Evolutionary conservation across 2,329 filamentous ascomycete genomes (phyloP), one percentile per base, ranked within the genome.

Genomic region (Trematosphaeria pertusa): DNA sequence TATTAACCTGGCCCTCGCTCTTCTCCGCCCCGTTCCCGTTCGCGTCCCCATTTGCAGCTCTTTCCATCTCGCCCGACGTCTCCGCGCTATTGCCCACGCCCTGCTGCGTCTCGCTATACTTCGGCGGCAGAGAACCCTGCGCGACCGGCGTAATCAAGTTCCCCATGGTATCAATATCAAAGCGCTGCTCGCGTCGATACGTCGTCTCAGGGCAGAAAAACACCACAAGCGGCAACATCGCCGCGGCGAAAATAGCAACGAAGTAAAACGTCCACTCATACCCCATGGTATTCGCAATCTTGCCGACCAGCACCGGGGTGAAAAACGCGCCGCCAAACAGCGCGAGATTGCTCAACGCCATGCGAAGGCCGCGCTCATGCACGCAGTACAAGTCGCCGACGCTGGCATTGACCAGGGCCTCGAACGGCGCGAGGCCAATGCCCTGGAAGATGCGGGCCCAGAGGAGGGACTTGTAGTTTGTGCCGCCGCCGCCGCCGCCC

Each of bases 361-460:
- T 97, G 45, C 92, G 84, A 58, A 87, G 83, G 22, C 92, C 91
- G 41, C 89, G 82, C 77, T 89, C 85, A 74, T 93, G 93, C 19
- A 97, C 91, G 70, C 87, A 94, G 73, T 93, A 97, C 40, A 97
- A 69, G 70, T 97, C 93, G 31, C 91, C 93, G 5, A 97, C 89
- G 37, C 85, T 87, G 0, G 90, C 90, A 71, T 96, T 96, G 47
- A 97, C 87, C 18, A 97, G 76, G 1, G 89, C 89, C 73, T 97
- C 93, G 57, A 94, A 97, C 0, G 93, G 92, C 7, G 91, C 91
- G 14, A 91, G 80, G 0, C 88, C 91, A 33, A 97, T 81, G 15
- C 93, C 93, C 71, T 97, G 93, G 46, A 96, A 83, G 40, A 96
- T 82, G 10, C 93, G 81, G 10, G 93, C 87, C 73, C 85, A 89